Evolutionary conservation across 1,139 yeast genomes (phyloP).

Genomic region (Taphrina betulina): DNA sequence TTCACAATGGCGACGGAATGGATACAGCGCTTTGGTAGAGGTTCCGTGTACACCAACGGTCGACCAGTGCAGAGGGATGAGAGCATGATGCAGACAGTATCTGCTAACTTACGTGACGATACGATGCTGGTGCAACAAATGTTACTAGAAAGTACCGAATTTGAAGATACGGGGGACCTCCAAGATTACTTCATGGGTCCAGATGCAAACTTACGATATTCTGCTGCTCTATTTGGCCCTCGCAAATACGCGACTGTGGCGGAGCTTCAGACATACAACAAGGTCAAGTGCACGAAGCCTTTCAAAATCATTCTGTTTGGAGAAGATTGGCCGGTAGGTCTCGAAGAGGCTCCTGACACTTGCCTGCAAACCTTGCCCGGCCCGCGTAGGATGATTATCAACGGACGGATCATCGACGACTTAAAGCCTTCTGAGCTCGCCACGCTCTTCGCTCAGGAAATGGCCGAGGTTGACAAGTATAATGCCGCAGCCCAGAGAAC

Average conservation of each 20-base stretch:
- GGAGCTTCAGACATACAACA: slow-evolving; percentile 1
- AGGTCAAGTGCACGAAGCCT: slow-evolving; percentile 3
- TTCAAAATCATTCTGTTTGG: slow-evolving; percentile 23
- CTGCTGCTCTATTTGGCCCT: slow-evolving; percentile 27
- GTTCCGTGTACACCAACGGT: slow-evolving; percentile 72
- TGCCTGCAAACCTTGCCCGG: slow-evolving; percentile 16
- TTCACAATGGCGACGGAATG: slow-evolving; percentile 2
- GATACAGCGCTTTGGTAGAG: slow-evolving; percentile 40
- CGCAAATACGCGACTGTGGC: slow-evolving; percentile 7
- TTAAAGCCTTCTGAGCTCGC: slow-evolving; percentile 16
- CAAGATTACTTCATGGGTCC: slow-evolving; percentile 35
- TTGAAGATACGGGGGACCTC: slow-evolving; percentile 39
- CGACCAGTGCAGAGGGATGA: slow-evolving; percentile 48
- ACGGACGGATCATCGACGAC: slow-evolving; percentile 24
- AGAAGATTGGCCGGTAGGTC: slow-evolving; percentile 11
- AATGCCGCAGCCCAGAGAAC: slow-evolving; percentile 14
- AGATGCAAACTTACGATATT: slow-evolving; percentile 3
- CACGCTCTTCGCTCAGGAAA: slow-evolving; percentile 29
- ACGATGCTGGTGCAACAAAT: slow-evolving; percentile 40
- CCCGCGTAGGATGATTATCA: slow-evolving; percentile 17
- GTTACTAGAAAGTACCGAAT: slow-evolving; percentile 38
- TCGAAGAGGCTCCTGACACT: slow-evolving; percentile 1
- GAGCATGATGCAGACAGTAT: slow-evolving; percentile 49
- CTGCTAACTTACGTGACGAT: slow-evolving; percentile 43
- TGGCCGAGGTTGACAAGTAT: slow-evolving; percentile 11